phyloP scores from a whole-genome alignment of 2,329 filamentous ascomycete species.

The Penicillium sp. region DNA sequence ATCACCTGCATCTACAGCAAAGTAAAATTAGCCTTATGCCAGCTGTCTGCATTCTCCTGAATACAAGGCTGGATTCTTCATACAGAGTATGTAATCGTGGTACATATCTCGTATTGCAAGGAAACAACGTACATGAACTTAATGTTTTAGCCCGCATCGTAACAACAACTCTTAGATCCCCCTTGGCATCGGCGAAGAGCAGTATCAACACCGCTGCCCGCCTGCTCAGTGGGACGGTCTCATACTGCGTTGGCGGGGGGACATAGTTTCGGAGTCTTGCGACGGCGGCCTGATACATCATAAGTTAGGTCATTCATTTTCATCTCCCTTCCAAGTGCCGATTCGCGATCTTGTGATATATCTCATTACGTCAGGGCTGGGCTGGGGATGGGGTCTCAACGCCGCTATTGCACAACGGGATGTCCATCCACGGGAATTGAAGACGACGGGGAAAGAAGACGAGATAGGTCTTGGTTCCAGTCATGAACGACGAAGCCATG shows the following conservation, averaged over 20 bases:
- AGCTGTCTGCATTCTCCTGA: conserved; percentile 13
- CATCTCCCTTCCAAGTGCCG: background rate
- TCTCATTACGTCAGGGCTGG: conserved; percentile 5
- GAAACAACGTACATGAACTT: conserved; percentile 49
- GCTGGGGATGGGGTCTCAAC: conserved; percentile 16
- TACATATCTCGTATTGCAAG: too few relatives aligned
- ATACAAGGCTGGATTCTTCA: conserved; percentile 6
- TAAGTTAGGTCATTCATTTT: background rate
- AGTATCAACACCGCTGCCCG: conserved; percentile 85
- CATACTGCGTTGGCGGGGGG: conserved; percentile 56
- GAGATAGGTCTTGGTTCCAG: background rate
- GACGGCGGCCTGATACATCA: conserved; percentile 47
- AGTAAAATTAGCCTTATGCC: conserved; percentile 15
- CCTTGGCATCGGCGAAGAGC: conserved; percentile 76
- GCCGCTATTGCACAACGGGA: conserved; percentile 12
- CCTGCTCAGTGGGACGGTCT: conserved; percentile 56
- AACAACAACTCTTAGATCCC: conserved; percentile 67
- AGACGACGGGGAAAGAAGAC: background rate
- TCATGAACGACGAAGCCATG: background rate
- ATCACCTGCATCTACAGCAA: conserved; percentile 64
- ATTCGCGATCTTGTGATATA: too few relatives aligned
- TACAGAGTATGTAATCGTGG: background rate
- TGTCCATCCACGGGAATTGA: conserved; percentile 20
- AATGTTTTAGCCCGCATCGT: conserved; percentile 59
- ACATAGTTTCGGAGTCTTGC: conserved; percentile 54